A percentile compares a stretch with the other conserved stretches of the same genome.
phyloP scores from a whole-genome alignment of 139 green algal genomes.

The Trebouxia sp. region DNA sequence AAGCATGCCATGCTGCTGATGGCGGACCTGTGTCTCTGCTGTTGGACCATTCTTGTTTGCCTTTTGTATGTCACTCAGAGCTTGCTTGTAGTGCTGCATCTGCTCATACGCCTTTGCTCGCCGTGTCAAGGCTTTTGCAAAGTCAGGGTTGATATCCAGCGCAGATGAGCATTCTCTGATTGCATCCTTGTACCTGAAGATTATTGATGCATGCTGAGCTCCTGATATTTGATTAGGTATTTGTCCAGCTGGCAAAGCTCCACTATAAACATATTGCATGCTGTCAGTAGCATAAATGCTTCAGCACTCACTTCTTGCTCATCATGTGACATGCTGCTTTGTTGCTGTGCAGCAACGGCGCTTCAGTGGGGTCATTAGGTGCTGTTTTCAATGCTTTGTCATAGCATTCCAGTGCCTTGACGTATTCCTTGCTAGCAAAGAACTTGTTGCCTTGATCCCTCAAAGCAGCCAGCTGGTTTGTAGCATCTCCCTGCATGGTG shows the following conservation, averaged over 20 bases:
- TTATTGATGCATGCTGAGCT: neutral
- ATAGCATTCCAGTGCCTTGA: slow-evolving; percentile 70
- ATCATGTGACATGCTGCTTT: slow-evolving; percentile 82
- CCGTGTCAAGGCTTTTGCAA: slow-evolving; percentile 64
- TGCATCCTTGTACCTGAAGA: slow-evolving; percentile 80
- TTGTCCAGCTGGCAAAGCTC: neutral
- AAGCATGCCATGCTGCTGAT: neutral
- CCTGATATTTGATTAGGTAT: neutral
- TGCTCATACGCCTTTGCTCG: slow-evolving; percentile 78
- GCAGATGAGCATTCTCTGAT: slow-evolving; percentile 75
- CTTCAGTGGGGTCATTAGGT: slow-evolving; percentile 51
- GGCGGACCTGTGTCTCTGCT: slow-evolving; percentile 51
- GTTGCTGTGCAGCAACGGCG: slow-evolving; percentile 73
- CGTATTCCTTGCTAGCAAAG: slow-evolving; percentile 77
- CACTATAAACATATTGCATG: neutral
- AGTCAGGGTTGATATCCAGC: slow-evolving; percentile 61
- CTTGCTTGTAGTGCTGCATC: slow-evolving; percentile 77
- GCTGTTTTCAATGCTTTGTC: slow-evolving; percentile 67
- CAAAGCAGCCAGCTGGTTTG: slow-evolving; percentile 35
- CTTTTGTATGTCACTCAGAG: slow-evolving; percentile 71
- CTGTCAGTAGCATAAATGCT: neutral
- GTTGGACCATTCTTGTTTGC: slow-evolving; percentile 60
- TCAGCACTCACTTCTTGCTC: slow-evolving; percentile 56
- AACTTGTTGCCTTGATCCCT: slow-evolving; percentile 70
- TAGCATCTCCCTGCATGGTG: neutral